These are phyloP conservation scores for Cercospora sp. DNA, from an alignment of 2,329 filamentous ascomycete species.

Conservation along the genomic window DNA sequence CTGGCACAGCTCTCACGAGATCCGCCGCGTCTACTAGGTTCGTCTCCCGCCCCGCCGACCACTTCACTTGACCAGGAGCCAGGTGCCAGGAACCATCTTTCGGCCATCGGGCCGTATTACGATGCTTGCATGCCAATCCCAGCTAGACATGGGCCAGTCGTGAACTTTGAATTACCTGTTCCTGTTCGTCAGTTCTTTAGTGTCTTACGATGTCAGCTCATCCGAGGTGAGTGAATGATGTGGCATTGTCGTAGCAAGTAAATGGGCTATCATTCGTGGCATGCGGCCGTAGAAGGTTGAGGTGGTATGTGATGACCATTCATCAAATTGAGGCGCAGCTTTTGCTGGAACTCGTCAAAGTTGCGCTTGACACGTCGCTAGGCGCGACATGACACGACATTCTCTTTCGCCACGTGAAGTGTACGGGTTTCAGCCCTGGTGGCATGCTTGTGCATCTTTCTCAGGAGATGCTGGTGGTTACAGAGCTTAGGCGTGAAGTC, in stretches of 20 bases:
- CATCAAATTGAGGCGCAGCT: not conserved
- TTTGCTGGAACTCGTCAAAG: not conserved
- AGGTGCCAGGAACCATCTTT: not conserved
- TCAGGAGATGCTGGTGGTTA: not conserved
- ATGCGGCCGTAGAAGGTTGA: not conserved
- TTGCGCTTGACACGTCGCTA: not conserved
- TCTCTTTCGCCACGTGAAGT: not conserved
- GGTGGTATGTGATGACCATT: not conserved
- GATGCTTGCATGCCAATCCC: not conserved
- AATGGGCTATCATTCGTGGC: not conserved
- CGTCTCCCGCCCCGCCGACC: not conserved
- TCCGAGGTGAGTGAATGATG: not conserved
- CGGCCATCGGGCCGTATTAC: conserved; percentile 1
- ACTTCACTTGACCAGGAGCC: not conserved
- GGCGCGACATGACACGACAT: not conserved
- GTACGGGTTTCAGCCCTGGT: not conserved
- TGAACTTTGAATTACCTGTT: conserved; percentile 1
- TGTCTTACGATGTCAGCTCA: not conserved
- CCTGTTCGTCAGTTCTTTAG: not conserved
- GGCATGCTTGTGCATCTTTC: not conserved
- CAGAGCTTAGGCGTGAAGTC: not conserved
- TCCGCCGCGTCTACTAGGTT: conserved; percentile 1
- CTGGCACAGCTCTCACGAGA: not conserved
- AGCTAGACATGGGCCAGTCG: not conserved
- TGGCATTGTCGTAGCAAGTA: not conserved